Percentiles rank a stretch among this genome's conserved stretches.
These are phyloP conservation scores for Pleurotus citrinopileatus DNA, from an alignment of 768 basidiomycete species.

Conservation along the genomic window DNA sequence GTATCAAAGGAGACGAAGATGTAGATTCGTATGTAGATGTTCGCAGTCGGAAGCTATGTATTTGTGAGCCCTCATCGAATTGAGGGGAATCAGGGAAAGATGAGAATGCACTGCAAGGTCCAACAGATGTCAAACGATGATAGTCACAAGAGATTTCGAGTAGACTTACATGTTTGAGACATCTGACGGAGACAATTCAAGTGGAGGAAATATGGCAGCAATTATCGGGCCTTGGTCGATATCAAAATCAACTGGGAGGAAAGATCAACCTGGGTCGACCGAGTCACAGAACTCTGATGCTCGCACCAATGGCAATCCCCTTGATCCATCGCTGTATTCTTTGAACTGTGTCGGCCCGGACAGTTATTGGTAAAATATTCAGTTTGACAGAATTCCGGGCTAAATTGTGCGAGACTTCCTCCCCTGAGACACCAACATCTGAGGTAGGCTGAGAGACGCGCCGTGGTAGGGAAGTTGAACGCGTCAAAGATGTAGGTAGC, in stretches of 20 bases:
- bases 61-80: slow-evolving; percentile 80
- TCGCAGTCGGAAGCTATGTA: slow-evolving; percentile 87
- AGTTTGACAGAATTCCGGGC: not conserved
- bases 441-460: not conserved
- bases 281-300: not conserved
- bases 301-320: slow-evolving; percentile 12
- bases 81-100: slow-evolving; percentile 88
- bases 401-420: not conserved
- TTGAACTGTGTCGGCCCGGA: slow-evolving; percentile 2
- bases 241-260: slow-evolving; percentile 77
- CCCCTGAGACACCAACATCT: not conserved
- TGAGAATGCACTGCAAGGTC: slow-evolving; percentile 71
- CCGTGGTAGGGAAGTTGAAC: not conserved
- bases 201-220: slow-evolving; percentile 63
- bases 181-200: slow-evolving; percentile 63
- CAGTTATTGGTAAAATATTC: not conserved
- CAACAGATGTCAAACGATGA: slow-evolving; percentile 10
- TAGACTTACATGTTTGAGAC: slow-evolving; percentile 79
- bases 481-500: not conserved
- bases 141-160: slow-evolving; percentile 1
- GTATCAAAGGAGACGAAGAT: not conserved
- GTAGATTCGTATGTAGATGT: slow-evolving; percentile 15
- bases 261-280: not conserved
- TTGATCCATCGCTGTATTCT: slow-evolving; percentile 14
- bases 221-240: slow-evolving; percentile 83